Conservation (phyloP, 192 early-diverging fungal species). For the Entomortierella lignicola region DNA sequence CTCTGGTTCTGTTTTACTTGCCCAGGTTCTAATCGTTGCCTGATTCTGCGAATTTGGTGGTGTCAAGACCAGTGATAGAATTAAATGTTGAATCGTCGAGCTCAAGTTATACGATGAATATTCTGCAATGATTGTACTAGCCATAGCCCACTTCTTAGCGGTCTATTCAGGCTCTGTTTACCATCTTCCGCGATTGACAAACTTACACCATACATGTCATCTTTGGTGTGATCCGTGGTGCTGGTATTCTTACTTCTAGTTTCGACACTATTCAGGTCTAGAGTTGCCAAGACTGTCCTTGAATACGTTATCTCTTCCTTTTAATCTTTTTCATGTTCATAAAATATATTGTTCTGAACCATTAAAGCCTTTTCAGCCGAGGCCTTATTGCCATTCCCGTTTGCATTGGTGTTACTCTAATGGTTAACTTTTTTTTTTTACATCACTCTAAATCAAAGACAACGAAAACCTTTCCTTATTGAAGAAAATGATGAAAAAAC, state of each 20-base stretch:
- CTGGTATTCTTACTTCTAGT: constrained; percentile 81
- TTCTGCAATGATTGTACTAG: constrained; percentile 84
- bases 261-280: constrained; percentile 67
- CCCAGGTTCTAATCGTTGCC: constrained; percentile 81
- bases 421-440: constrained; percentile 72
- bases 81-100: constrained; percentile 79
- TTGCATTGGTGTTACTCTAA: constrained; percentile 76
- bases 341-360: constrained; percentile 69
- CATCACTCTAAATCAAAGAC: constrained; percentile 79
- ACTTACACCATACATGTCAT: constrained; percentile 88
- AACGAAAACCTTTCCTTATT: constrained; percentile 58
- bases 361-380: constrained; percentile 71
- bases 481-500: neutral
- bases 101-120: constrained; percentile 61
- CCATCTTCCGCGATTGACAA: constrained; percentile 73
- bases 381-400: constrained; percentile 75
- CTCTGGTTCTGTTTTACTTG: constrained; percentile 79
- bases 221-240: constrained; percentile 81
- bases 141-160: constrained; percentile 86
- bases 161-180: constrained; percentile 80
- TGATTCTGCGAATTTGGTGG: constrained; percentile 88
- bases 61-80: constrained; percentile 78
- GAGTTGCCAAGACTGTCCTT: constrained; percentile 67
- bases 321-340: constrained; percentile 73
- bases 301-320: constrained; percentile 84